These are phyloP conservation scores for Avicennia marina DNA, from an alignment of 257 asterid genomes.

Conservation along the genomic window DNA sequence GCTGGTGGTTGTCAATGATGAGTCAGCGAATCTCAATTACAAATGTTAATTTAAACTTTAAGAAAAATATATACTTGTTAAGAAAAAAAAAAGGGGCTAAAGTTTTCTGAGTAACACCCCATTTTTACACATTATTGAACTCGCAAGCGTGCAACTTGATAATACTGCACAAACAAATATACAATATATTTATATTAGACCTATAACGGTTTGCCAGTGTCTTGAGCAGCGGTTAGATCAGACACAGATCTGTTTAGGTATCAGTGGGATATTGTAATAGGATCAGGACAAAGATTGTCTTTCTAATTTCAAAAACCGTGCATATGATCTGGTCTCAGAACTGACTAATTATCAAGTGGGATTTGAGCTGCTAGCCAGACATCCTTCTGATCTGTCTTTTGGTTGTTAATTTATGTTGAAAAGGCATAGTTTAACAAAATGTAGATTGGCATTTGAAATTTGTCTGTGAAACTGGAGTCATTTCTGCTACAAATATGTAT, in stretches of 20 bases:
- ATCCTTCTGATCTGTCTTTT: conserved; percentile 23
- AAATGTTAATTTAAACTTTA: too few relatives aligned
- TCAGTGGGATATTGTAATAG: conserved; percentile 1
- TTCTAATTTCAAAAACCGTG: background rate
- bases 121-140: too few relatives aligned
- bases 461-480: background rate
- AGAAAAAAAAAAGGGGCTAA: too few relatives aligned
- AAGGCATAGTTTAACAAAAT: background rate
- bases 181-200: too few relatives aligned
- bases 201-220: too few relatives aligned
- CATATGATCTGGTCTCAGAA: conserved; percentile 7
- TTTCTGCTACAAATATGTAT: background rate
- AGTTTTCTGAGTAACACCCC: too few relatives aligned
- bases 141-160: too few relatives aligned
- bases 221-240: too few relatives aligned
- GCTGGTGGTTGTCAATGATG: too few relatives aligned
- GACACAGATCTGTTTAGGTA: conserved; percentile 26
- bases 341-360: conserved; percentile 13
- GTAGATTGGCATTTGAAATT: conserved; percentile 15
- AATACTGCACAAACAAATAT: too few relatives aligned
- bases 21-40: too few relatives aligned
- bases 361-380: background rate
- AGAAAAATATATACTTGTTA: too few relatives aligned
- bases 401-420: conserved; percentile 10
- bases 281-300: conserved; percentile 9